Evolutionary conservation across 768 basidiomycete species (phyloP), one percentile per base, ranked within the genome.

Genomic region (Gloeopeniophorella convolvens): DNA sequence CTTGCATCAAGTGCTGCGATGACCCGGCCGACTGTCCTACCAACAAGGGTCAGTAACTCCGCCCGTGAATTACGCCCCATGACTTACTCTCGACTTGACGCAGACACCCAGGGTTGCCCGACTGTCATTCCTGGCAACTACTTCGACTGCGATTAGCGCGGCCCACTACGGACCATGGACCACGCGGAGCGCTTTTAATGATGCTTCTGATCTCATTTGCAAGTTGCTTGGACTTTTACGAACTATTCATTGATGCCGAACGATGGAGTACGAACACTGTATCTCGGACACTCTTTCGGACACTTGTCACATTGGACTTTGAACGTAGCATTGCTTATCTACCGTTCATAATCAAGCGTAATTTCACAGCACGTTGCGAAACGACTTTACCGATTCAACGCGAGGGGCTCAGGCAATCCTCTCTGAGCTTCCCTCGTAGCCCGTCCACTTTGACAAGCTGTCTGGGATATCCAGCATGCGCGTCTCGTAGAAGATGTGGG

Each of bases 401-500:
- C 12, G n/a, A 12, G 21, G 20, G 42, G 20, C 49, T 61, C 58
- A 63, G 26, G 11, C 45, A 3, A 76, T 45, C 53, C 62, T 67
- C 42, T 60, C 56, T 18, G 80, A 83, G 34, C 64, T 59, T 15
- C 64, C 67, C 55, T 77, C 74, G 61, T 85, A 85, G n/a, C 81
- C 83, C 20, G 74, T 70, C 81, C 81, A 85, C 59, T 84, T 86
- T 27, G 70, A 70, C 58, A 86, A 51, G 7, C 60, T 69, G 58
- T 85, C 84, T 5, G 69, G 52, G 13, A 83, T 63, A 47, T 80
- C 77, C 55, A 83, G 50, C 68, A 83, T 63, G 18, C 78, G 70
- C 18, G 83, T 84, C 10, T 66, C 78, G 56, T 85, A 85, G 64
- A 83, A 86, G 5, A 79, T 79, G 60, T 84, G 82, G 26, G 67